phyloP scores from a whole-genome alignment of 208 protist genomes.

The Strigomonas oncopelti region DNA sequence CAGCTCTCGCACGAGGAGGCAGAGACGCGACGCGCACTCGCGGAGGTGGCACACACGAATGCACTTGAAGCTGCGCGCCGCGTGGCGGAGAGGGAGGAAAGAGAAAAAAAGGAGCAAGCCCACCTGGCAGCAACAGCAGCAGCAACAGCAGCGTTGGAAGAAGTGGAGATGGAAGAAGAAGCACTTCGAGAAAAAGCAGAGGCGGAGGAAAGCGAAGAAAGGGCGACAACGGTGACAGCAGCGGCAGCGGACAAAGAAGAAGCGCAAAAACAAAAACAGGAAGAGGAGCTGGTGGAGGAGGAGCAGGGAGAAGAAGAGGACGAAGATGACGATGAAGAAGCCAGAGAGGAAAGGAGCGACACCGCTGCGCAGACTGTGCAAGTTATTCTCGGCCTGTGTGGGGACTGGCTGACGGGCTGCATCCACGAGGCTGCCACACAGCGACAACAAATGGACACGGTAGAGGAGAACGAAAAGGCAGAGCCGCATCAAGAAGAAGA shows the following conservation, averaged over 20 bases:
- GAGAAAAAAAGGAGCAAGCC: background rate
- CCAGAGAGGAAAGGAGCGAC: background rate
- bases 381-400: background rate
- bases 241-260: background rate
- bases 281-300: constrained; percentile 2
- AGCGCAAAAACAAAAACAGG: background rate
- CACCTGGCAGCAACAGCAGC: background rate
- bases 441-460: background rate
- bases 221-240: background rate
- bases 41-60: background rate
- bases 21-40: too few species aligned
- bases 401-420: background rate
- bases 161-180: background rate
- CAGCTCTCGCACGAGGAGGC: too few species aligned
- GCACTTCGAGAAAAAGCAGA: background rate
- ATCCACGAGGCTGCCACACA: too few species aligned
- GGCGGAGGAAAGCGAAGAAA: background rate
- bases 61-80: background rate
- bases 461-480: background rate
- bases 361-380: background rate
- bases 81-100: background rate
- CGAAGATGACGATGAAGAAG: constrained; percentile 4
- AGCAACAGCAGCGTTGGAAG: background rate
- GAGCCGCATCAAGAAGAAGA: background rate
- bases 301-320: constrained; percentile 11